Evolutionary conservation across 1,284 basidiomycete species (phyloP), one percentile per base, ranked within the genome.

Genomic region (Flammula alnicola): DNA sequence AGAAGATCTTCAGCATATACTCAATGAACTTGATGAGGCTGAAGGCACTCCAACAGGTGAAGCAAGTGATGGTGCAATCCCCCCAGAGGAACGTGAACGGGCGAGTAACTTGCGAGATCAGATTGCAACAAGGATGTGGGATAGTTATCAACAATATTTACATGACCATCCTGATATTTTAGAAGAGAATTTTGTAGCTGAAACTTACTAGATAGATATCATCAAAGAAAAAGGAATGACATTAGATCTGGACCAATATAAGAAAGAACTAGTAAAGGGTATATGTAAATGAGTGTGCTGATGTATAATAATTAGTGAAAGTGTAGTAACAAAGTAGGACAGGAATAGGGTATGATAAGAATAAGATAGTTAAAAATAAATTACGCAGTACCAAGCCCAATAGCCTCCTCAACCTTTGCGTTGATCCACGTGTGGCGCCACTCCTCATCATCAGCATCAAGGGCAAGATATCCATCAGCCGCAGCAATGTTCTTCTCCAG

Each of bases 91-190:
- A 23, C 54, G 54, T 9, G 39, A 54, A 35, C 17, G 54, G 14
- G 61, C 62, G 44, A 51, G 47, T 17, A 14, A 12, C 27, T 25
- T 25, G 12, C n/a, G 53, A n/a, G 61, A 65, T 58, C 9, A 44
- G 12, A 61, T 64, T 59, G 61, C 60, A 29, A 17, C 43, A 20
- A 49, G 12, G 5, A 65, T 65, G 60, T 65, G 60, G 64, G 52
- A 54, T 11, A 49, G 53, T 27, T 63, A 63, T 46, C 56, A 63
- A 33, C 5, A 46, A 27, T 41, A 44, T 32, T 22, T 57, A 12
- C 40, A 36, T 9, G 44, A n/a, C n/a, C n/a, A n/a, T n/a, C n/a
- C n/a, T n/a, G n/a, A n/a, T n/a, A n/a, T 44, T 16, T 53, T 46
- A 22, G 30, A 16, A 20, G 23, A 47, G 30, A 36, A 56, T 25